Percentiles rank a stretch among this genome's conserved stretches.
phyloP scores from a whole-genome alignment of 2,329 filamentous ascomycete species.

The Calycina marina region DNA sequence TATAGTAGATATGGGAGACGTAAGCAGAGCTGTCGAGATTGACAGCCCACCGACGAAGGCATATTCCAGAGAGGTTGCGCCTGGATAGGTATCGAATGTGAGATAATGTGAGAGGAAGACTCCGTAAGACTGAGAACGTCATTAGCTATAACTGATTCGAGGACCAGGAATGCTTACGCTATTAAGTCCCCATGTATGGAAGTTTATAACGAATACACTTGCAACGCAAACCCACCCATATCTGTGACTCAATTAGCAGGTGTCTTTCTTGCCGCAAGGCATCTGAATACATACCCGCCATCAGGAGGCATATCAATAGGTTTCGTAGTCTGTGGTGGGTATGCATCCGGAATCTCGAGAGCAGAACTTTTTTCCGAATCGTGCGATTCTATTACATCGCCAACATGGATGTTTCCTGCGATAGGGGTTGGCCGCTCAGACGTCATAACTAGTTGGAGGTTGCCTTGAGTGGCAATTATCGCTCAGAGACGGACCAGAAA shows the following conservation, averaged over 20 bases:
- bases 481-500: no score
- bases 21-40: conserved; percentile 48
- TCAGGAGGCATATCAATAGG: conserved; percentile 35
- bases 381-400: no score
- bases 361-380: no score
- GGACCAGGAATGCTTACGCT: conserved; percentile 12
- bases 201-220: conserved; percentile 29
- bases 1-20: conserved; percentile 41
- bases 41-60: conserved; percentile 66
- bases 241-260: no score
- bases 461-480: no score
- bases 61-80: conserved; percentile 49
- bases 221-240: conserved; percentile 42
- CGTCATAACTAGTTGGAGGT: no score
- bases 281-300: no score
- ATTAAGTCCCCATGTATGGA: conserved; percentile 31
- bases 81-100: conserved; percentile 43
- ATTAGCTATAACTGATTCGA: conserved; percentile 3
- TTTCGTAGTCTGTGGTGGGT: no score
- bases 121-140: conserved; percentile 42
- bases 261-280: no score
- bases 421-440: no score
- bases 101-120: conserved; percentile 70
- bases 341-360: no score
- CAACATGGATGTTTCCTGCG: no score